Base-by-base conservation (phyloP, 805 yeast genomes). In the Candida piceae region DNA sequence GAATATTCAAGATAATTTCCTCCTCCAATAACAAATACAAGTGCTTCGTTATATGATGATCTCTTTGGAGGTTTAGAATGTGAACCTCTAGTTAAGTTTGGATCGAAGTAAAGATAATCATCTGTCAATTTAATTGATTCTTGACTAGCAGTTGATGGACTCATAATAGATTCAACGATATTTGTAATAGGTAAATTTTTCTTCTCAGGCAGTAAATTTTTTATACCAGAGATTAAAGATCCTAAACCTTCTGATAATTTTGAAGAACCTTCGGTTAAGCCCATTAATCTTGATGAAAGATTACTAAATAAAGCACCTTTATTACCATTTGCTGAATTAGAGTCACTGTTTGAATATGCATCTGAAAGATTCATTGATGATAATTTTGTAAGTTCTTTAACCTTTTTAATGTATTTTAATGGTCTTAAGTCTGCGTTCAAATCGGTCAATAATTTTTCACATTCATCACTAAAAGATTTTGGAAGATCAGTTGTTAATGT, bases 11-110 rank as follows among this genome's bases (percentile, higher is more conserved):
- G 65, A 57, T 88, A 93, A 60, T 86, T 89, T 32, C 97, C 97
- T 24, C 98, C 98, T 18, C 98, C 99, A 38, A 93, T 89, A 35
- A 89, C 86, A 59, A 93, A 93, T 16, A 93, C 95, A 34, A 86
- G 66, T 2, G 94, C 78, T 48, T 87, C 93, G 41, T 78, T 78
- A 58, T 85, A 87, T 9, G 80, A 67, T 48, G 81, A 84, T 54
- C 95, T 77, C 58, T 78, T 83, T 26, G 97, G 97, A 25, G 89
- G 90, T 50, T 83, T 79, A 3, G 95, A 79, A 50, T 83, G 89
- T 6, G 94, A 82, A 4, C 97, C 97, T 46, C 97, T 74, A 3
- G 86, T 80, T 32, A 74, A 64, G 49, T 77, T 80, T 20, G 98
- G 97, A 59, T 93, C 97, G 53, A 86, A 84, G 57, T 80, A 90